A percentile compares a stretch with the other conserved stretches of the same genome.
Conservation (phyloP, 352 stramenopile species). For the Pilasporangium apinafurcum region DNA sequence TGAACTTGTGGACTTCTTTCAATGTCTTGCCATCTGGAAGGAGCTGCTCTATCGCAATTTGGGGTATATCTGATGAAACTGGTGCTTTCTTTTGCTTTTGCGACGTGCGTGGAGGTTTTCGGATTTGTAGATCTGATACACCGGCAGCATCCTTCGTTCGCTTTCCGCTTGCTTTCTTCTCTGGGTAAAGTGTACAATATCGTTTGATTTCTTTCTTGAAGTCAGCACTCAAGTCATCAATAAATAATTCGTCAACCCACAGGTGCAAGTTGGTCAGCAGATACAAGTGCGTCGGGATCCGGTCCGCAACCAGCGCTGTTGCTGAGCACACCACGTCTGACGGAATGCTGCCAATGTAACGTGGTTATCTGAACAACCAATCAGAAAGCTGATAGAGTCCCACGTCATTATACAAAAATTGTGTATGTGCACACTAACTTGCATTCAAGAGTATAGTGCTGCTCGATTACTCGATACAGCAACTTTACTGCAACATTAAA, state of each 20-base stretch:
- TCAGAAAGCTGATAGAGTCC: too few relatives aligned
- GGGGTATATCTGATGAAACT: slow-evolving; percentile 1
- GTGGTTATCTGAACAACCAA: too few relatives aligned
- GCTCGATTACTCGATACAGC: too few relatives aligned
- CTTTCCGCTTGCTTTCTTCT: slow-evolving; percentile 14
- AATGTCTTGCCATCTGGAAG: slow-evolving; percentile 6
- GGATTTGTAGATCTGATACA: background rate
- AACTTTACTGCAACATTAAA: too few relatives aligned
- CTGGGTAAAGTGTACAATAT: slow-evolving; percentile 11
- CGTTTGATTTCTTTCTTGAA: slow-evolving; percentile 21
- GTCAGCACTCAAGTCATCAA: slow-evolving; percentile 14
- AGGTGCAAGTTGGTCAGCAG: slow-evolving; percentile 25
- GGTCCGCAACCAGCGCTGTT: slow-evolving; percentile 26
- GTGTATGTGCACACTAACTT: too few relatives aligned
- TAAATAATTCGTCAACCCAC: slow-evolving; percentile 13
- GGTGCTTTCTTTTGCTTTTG: slow-evolving; percentile 14
- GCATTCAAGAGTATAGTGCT: too few relatives aligned
- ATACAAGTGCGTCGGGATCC: slow-evolving; percentile 19
- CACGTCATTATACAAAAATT: too few relatives aligned
- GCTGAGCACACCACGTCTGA: slow-evolving; percentile 10
- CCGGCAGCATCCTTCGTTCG: slow-evolving; percentile 4
- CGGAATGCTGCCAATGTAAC: slow-evolving; percentile 21
- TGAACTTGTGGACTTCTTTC: slow-evolving; percentile 14
- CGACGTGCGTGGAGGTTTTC: slow-evolving; percentile 2
- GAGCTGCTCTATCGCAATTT: slow-evolving; percentile 12